Evolutionary conservation across 805 yeast genomes (phyloP).

Genomic region (Yarrowia sp.): DNA sequence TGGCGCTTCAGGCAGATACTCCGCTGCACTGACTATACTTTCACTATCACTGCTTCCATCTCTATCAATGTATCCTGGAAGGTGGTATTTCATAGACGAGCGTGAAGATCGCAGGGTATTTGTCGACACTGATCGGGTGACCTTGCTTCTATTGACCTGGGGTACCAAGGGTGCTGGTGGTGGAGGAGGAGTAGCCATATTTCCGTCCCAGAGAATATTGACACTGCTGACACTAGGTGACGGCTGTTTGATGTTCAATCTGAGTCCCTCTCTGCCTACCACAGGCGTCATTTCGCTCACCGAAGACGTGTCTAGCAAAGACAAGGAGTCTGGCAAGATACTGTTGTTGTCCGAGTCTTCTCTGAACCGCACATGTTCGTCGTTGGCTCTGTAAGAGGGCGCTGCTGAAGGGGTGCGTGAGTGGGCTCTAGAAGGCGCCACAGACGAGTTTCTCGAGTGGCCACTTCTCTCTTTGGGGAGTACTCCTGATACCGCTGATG

Average conservation of each 20-base stretch:
- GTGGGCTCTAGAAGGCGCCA: background rate
- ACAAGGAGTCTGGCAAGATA: slow-evolving; percentile 27
- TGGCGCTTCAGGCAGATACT: slow-evolving; percentile 40
- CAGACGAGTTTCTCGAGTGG: slow-evolving; percentile 16
- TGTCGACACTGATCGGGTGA: slow-evolving; percentile 29
- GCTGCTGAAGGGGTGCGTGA: slow-evolving; percentile 20
- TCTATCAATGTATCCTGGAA: slow-evolving; percentile 38
- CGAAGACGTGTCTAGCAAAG: slow-evolving; percentile 29
- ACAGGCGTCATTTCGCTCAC: slow-evolving; percentile 35
- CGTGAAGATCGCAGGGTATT: slow-evolving; percentile 29
- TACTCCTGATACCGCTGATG: slow-evolving; percentile 43
- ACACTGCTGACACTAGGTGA: slow-evolving; percentile 29
- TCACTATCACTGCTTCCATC: slow-evolving; percentile 46
- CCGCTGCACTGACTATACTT: slow-evolving; percentile 43
- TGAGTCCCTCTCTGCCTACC: slow-evolving; percentile 11
- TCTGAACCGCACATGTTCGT: slow-evolving; percentile 17
- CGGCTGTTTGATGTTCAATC: slow-evolving; percentile 21
- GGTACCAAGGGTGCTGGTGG: slow-evolving; percentile 15
- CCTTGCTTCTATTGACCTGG: slow-evolving; percentile 21
- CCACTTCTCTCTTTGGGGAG: slow-evolving; percentile 33
- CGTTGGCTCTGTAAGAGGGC: slow-evolving; percentile 5
- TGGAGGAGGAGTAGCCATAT: slow-evolving; percentile 31
- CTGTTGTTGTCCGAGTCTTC: slow-evolving; percentile 29
- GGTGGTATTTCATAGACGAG: slow-evolving; percentile 30
- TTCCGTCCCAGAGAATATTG: slow-evolving; percentile 32